Percentiles rank a stretch among this genome's conserved stretches.
Conservation (phyloP, 202 grass and related monocot genomes). For the Tripidium arundinaceum region DNA sequence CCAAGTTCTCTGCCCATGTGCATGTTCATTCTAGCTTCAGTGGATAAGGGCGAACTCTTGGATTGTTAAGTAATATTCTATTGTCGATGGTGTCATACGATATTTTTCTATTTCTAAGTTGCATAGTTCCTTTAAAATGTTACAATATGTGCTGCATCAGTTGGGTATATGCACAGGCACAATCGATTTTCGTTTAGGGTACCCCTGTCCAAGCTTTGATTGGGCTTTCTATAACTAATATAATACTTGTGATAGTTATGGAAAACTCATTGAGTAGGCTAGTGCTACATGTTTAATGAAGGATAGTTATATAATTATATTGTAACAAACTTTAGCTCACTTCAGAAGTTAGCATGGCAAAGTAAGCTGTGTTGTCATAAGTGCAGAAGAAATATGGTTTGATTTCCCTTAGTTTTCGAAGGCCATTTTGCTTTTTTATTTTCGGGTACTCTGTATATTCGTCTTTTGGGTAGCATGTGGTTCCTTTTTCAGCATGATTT, state of each 20-base stretch:
- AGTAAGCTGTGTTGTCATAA: not conserved
- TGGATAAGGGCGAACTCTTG: not conserved
- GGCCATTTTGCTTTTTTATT: not conserved
- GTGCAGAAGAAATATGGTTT: not conserved
- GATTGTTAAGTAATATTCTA: not conserved
- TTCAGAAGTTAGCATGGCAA: not conserved
- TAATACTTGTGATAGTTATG: not conserved
- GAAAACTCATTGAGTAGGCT: not conserved
- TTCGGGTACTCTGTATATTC: not conserved
- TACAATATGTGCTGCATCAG: not conserved
- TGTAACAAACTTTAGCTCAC: not conserved
- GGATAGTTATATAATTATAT: not conserved
- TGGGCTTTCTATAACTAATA: not conserved
- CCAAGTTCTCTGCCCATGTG: not conserved
- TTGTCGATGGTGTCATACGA: not conserved
- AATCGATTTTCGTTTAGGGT: not conserved
- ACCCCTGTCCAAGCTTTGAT: not conserved
- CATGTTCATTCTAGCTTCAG: not conserved
- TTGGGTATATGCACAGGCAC: not conserved
- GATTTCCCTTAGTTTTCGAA: not conserved
- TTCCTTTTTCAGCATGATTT: not conserved
- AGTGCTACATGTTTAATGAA: not conserved
- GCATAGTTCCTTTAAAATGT: not conserved
- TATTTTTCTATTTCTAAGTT: not conserved
- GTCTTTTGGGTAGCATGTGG: not conserved